Conservation (phyloP, 129 eudicot genomes). For the Arctium minus region DNA sequence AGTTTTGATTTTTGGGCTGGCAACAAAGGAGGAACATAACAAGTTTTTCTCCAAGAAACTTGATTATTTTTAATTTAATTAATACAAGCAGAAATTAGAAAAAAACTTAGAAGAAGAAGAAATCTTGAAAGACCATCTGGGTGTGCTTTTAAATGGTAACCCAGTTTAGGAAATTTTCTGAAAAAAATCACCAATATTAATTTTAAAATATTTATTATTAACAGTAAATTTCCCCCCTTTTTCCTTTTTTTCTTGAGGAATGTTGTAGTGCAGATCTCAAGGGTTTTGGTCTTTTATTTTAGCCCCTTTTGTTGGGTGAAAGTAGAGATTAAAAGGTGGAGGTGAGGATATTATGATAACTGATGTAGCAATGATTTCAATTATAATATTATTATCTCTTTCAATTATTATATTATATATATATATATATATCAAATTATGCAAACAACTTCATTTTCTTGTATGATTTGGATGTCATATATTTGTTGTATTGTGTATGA, state of each 20-base stretch:
- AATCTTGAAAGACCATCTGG: conserved; percentile 29
- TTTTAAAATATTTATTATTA: conserved; percentile 25
- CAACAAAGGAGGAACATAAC: conserved; percentile 12
- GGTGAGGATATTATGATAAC: conserved; percentile 37
- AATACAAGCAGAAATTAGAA: conserved; percentile 35
- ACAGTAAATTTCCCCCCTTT: conserved; percentile 22
- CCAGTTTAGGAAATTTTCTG: conserved; percentile 39
- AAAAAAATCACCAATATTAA: conserved; percentile 21
- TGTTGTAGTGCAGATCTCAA: conserved; percentile 29
- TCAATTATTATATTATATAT: conserved; percentile 7
- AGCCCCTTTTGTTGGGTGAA: conserved; percentile 14
- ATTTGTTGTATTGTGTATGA: not conserved
- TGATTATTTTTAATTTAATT: conserved; percentile 38
- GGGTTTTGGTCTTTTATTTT: conserved; percentile 27
- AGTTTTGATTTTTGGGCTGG: conserved; percentile 31
- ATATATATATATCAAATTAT: not conserved
- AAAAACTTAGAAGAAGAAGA: conserved; percentile 14
- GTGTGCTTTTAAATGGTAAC: conserved; percentile 20
- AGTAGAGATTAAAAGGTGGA: conserved; percentile 21
- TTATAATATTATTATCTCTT: conserved; percentile 22
- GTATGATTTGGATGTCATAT: not conserved
- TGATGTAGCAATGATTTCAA: conserved; percentile 38
- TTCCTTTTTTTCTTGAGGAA: conserved; percentile 24
- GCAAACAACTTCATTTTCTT: conserved; percentile 3
- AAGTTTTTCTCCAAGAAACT: conserved; percentile 19